A percentile compares a stretch with the other conserved stretches of the same genome.
These are phyloP conservation scores for Dalbergia oliveri DNA, from an alignment of 306 rosid genomes.

Conservation along the genomic window DNA sequence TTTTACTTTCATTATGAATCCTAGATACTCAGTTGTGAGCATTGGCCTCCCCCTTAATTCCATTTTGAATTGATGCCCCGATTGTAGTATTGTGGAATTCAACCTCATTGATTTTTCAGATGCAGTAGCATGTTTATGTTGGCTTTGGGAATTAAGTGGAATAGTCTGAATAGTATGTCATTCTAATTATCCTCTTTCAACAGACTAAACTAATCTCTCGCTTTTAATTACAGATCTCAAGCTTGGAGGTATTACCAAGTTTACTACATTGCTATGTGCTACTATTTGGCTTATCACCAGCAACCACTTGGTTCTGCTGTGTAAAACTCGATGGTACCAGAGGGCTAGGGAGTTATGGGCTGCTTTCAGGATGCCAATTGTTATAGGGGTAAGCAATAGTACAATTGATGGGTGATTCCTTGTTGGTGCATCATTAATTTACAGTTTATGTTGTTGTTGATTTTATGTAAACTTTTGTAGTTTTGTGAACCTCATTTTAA, in stretches of 20 bases:
- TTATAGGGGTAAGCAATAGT: constrained; percentile 59
- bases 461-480: neutral
- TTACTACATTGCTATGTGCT: constrained; percentile 47
- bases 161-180: neutral
- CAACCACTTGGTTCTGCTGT: constrained; percentile 40
- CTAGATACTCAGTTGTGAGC: constrained; percentile 4
- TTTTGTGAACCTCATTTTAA: neutral
- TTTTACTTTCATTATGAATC: neutral
- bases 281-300: constrained; percentile 46
- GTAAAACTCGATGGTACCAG: constrained; percentile 76
- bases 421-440: neutral
- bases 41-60: neutral
- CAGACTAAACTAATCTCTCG: constrained; percentile 10
- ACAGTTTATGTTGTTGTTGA: constrained; percentile 6
- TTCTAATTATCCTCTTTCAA: neutral
- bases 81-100: neutral
- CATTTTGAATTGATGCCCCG: neutral
- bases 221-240: constrained; percentile 47
- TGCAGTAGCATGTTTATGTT: constrained; percentile 24
- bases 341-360: constrained; percentile 87
- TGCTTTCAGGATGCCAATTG: constrained; percentile 57
- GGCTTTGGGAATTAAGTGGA: neutral
- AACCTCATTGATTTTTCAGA: neutral
- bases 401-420: constrained; percentile 30
- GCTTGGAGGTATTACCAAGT: constrained; percentile 49